Base-by-base conservation (phyloP, 805 yeast genomes). In the Dipodascus geniculatus region DNA sequence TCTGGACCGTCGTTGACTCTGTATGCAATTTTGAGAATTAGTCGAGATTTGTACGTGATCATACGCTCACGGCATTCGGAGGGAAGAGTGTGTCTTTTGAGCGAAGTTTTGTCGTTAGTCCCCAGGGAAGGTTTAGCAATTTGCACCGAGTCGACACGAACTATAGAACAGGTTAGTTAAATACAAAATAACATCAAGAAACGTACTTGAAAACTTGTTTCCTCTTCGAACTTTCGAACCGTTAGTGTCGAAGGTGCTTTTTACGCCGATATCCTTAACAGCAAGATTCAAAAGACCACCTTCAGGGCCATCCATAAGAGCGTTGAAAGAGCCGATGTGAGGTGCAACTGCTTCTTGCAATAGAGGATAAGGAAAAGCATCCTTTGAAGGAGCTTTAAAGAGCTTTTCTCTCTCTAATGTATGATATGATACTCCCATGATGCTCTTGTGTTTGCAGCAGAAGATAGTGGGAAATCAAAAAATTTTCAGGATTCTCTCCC, bases 251-350 rank as follows among this genome's bases (percentile, higher is more conserved):
- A 87, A 91, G 11, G 88, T 82, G 17, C 89, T 81, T 64, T 83
- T 87, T 56, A 79, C 71, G 8, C 98, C 99, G 56, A 93, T 88
- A 65, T 93, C 98, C 63, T 83, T 76, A 49, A 85, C 95, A 1
- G 86, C 97, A 51, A 84, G 72, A 67, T 90, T 88, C 56, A 93
- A 74, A 23, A 93, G 69, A 3, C 96, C 96, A 48, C 75, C 82
- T 17, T 51, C 57, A 22, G 86, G 81, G 48, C 96, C 96, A 55
- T 87, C 95, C 22, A 96, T 86, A 54, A 93, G 74, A 3, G 97
- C 97, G 74, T 93, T 85, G 76, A 93, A 93, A 1, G 98, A 91
- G 6, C 96, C 97, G 54, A 93, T 79, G 68, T 93, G 99, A 3
- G 99, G 99, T 54, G 81, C 81, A 44, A 93, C 93, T 16, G 99